Evolutionary conservation across 2,329 filamentous ascomycete genomes (phyloP), one percentile per base, ranked within the genome.

Genomic region (Penicillium sp.): DNA sequence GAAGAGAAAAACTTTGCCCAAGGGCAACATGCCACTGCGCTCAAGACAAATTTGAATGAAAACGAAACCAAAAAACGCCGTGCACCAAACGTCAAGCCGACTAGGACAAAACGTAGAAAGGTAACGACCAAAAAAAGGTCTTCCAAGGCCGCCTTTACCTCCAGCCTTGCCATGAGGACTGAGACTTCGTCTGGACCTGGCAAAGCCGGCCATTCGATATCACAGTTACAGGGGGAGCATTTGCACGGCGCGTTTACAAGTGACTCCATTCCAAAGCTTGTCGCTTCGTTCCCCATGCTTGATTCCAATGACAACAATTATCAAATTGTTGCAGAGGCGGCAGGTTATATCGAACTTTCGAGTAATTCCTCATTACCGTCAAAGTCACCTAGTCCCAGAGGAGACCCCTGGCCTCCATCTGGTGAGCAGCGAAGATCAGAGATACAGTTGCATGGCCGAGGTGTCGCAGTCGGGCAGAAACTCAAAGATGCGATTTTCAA

Each of bases 381-480:
- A 9, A 39, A 24, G 5, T 33, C 33, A 7, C 27, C 49, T 1
- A 41, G 40, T n/a, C 27, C 46, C 4, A 42, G 43, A 28, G 4
- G 45, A 25, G 11, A 29, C 33, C 25, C 29, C 29, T 29, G 47
- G 24, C 13, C 18, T 8, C 24, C 29, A 12, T 38, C 18, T 39
- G 41, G n/a, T 6, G 8, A 44, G 13, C 24, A 13, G n/a, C 4
- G 28, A 12, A 18, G 1, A 5, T 12, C 24, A 7, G 25, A 35
- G 12, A 8, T 24, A 13, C 9, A 25, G 5, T 27, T 9, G 9
- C 41, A 46, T 45, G 58, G 61, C 13, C 59, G 58, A 47, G 62
- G 62, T 2, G 49, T 53, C 37, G 34, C 39, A 18, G 50, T 63
- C 24, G 62, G 57, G 1, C 25, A 56, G 38, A 63, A 61, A 33